Evolutionary conservation across 352 stramenopile species (phyloP).

Genomic region (Thraustotheca clavata): DNA sequence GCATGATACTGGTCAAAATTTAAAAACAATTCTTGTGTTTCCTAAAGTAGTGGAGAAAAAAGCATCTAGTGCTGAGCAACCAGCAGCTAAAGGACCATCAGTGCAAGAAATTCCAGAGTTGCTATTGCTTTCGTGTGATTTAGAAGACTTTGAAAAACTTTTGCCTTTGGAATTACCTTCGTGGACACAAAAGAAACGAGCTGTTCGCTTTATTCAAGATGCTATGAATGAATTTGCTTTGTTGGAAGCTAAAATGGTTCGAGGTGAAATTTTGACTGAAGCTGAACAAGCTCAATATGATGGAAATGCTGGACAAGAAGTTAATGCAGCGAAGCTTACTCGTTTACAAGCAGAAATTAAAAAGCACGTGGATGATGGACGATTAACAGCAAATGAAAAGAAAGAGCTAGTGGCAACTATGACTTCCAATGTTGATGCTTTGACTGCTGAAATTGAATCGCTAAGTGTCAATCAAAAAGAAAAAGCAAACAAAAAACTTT

Average conservation of each 20-base stretch:
- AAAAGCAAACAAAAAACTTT: constrained; percentile 2
- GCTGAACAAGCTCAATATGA: constrained; percentile 23
- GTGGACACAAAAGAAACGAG: constrained; percentile 25
- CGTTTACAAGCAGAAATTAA: constrained; percentile 22
- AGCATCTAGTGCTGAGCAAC: neutral
- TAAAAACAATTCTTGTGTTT: constrained; percentile 77
- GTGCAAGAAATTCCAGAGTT: constrained; percentile 18
- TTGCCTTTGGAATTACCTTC: constrained; percentile 9
- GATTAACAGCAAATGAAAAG: constrained; percentile 24
- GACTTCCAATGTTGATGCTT: neutral
- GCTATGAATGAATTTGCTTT: constrained; percentile 1
- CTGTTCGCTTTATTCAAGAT: constrained; percentile 19
- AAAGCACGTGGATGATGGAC: constrained; percentile 21
- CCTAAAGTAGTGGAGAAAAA: constrained; percentile 27
- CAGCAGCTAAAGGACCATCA: neutral
- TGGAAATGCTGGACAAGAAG: constrained; percentile 2
- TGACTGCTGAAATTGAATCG: neutral
- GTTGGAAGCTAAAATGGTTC: constrained; percentile 23
- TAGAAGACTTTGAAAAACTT: constrained; percentile 22
- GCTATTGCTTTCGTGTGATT: constrained; percentile 19
- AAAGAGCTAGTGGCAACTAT: constrained; percentile 17
- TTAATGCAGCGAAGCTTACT: constrained; percentile 16
- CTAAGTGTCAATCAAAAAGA: neutral
- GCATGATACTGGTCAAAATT: constrained; percentile 56
- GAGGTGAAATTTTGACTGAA: constrained; percentile 14